These are phyloP conservation scores for Diaporthe nobilis DNA, from an alignment of 2,329 filamentous ascomycete genomes.

Conservation along the genomic window DNA sequence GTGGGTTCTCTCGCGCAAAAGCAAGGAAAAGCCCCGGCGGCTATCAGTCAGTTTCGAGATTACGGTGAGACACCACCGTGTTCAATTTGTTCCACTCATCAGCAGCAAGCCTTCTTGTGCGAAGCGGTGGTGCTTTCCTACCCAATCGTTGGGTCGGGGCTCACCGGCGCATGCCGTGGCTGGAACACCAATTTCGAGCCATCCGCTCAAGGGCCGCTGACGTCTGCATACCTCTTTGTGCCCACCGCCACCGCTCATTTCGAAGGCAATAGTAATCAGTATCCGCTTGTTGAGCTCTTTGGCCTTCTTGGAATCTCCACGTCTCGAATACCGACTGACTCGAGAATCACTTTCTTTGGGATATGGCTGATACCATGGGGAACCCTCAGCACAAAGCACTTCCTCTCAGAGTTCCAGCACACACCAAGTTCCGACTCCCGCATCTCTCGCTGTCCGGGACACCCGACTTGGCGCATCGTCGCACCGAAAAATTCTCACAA, in stretches of 20 bases:
- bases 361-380: background rate
- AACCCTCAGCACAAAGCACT: background rate
- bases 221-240: background rate
- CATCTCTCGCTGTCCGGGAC: background rate
- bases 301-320: background rate
- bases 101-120: background rate
- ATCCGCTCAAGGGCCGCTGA: too few relatives aligned
- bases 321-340: background rate
- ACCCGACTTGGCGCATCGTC: background rate
- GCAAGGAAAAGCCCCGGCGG: background rate
- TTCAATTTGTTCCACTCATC: background rate
- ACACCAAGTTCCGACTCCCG: background rate
- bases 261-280: background rate
- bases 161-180: background rate
- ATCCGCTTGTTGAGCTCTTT: background rate
- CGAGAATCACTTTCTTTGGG: background rate
- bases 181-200: background rate
- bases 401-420: background rate
- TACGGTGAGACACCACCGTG: background rate
- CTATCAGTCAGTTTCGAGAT: background rate
- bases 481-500: background rate
- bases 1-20: too few relatives aligned
- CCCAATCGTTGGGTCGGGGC: background rate
- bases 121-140: background rate
- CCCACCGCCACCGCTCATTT: background rate